These are phyloP conservation scores for Capronia coronata DNA, from an alignment of 2,329 filamentous ascomycete genomes.

Conservation along the genomic window DNA sequence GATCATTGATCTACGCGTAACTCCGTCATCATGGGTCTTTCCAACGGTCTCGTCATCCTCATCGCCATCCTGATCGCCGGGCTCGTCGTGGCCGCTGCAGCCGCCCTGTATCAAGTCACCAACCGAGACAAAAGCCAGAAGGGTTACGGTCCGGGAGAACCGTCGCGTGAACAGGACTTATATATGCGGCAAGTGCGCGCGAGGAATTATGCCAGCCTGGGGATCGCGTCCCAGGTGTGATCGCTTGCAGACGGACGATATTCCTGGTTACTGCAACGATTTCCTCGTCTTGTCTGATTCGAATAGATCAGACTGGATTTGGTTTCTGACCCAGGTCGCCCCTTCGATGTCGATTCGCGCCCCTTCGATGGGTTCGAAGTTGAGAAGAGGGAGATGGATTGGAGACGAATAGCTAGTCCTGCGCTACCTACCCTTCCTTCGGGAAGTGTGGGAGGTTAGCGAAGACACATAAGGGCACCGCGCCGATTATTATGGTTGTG, in stretches of 20 bases:
- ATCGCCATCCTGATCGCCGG: constrained; percentile 13
- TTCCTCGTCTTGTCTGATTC: neutral
- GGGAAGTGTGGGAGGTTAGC: no score
- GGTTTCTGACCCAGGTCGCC: no score
- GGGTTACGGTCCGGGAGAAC: constrained; percentile 1
- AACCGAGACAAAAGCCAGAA: neutral
- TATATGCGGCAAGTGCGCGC: constrained; percentile 16
- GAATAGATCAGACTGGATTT: neutral
- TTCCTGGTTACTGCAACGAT: neutral
- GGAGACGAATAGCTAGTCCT: no score
- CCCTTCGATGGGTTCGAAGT: no score
- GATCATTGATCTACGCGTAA: no score
- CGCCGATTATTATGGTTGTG: no score
- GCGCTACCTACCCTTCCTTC: no score
- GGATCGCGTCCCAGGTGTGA: neutral
- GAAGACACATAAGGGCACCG: no score
- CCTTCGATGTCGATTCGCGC: no score
- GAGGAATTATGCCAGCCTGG: constrained; percentile 9
- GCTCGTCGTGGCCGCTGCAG: constrained; percentile 13
- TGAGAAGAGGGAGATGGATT: no score
- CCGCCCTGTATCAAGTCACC: constrained; percentile 14
- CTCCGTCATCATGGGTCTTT: constrained; percentile 10
- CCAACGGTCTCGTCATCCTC: constrained; percentile 14
- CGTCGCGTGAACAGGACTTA: constrained; percentile 7
- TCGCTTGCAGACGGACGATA: no score